Evolutionary conservation across 139 green algal species (phyloP).

Genomic region (Diplosphaera chodatii): DNA sequence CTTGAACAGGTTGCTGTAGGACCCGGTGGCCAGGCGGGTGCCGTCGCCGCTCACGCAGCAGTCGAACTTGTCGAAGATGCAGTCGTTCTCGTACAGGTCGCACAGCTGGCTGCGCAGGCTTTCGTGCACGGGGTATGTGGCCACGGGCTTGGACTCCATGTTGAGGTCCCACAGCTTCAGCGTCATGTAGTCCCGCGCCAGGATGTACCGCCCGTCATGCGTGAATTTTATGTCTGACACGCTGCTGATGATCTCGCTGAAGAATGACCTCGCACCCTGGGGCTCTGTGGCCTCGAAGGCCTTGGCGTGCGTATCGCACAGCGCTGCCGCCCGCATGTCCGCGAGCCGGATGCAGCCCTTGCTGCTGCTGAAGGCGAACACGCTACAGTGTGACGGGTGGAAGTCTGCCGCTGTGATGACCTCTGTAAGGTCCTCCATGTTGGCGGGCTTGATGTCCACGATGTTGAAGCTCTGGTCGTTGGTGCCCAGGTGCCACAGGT

Average conservation of each 20-base stretch:
- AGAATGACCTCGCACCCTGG: slow-evolving; percentile 78
- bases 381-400: slow-evolving; percentile 81
- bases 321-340: slow-evolving; percentile 83
- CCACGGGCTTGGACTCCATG: slow-evolving; percentile 81
- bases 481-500: slow-evolving; percentile 96
- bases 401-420: slow-evolving; percentile 97
- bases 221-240: slow-evolving; percentile 94
- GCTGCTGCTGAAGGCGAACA: slow-evolving; percentile 89
- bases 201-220: slow-evolving; percentile 77
- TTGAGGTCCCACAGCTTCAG: slow-evolving; percentile 96
- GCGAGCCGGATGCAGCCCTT: slow-evolving; percentile 93
- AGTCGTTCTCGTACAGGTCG: slow-evolving; percentile 99
- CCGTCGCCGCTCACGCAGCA: slow-evolving; percentile 77
- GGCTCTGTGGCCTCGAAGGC: slow-evolving; percentile 71
- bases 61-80: slow-evolving; percentile 99
- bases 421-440: slow-evolving; percentile 99
- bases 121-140: slow-evolving; percentile 89
- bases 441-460: slow-evolving; percentile 97
- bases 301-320: slow-evolving; percentile 85
- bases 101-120: slow-evolving; percentile 77
- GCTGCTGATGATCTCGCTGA: slow-evolving; percentile 93
- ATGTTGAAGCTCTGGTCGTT: slow-evolving; percentile 91
- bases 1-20: slow-evolving; percentile 89
- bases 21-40: slow-evolving; percentile 74
- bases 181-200: slow-evolving; percentile 96